A percentile compares a stretch with the other conserved stretches of the same genome.
Conservation (phyloP, 2,329 filamentous ascomycete species). For the Emmonsia crescens region DNA sequence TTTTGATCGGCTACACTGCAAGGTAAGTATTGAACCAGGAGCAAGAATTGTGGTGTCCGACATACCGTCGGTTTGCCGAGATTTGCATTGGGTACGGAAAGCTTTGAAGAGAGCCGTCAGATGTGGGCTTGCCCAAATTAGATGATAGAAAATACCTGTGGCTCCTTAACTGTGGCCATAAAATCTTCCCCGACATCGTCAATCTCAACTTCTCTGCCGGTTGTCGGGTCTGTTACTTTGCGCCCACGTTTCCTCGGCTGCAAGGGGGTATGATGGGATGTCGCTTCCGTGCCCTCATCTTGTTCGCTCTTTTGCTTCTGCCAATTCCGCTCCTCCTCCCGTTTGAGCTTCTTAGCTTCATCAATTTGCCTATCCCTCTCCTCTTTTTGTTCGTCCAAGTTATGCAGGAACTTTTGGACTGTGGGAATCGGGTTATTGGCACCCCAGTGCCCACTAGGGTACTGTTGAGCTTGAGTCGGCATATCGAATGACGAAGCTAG, state of each 20-base stretch:
- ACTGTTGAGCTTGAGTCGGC: constrained; percentile 28
- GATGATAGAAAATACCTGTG: constrained; percentile 43
- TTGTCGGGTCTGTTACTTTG: constrained; percentile 74
- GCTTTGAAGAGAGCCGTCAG: constrained; percentile 27
- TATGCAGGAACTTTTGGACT: constrained; percentile 70
- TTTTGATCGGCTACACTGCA: constrained; percentile 49
- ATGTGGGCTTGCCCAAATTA: neutral
- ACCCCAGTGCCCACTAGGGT: constrained; percentile 62
- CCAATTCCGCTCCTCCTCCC: constrained; percentile 18
- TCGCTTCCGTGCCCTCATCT: constrained; percentile 23
- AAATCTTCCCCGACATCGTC: constrained; percentile 65
- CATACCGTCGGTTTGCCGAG: constrained; percentile 58
- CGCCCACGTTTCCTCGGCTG: constrained; percentile 39
- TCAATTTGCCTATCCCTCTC: constrained; percentile 64
- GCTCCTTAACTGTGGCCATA: constrained; percentile 60
- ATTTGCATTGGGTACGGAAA: constrained; percentile 79
- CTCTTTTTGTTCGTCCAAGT: constrained; percentile 68
- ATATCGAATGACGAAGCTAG: neutral
- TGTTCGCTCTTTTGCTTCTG: constrained; percentile 20
- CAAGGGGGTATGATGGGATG: constrained; percentile 39
- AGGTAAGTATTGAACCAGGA: constrained; percentile 5
- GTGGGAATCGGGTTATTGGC: constrained; percentile 77
- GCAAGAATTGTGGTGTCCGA: constrained; percentile 4
- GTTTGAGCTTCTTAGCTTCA: constrained; percentile 35
- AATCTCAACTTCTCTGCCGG: constrained; percentile 74